Conservation (phyloP, 1,139 yeast genomes). For the Diutina scorzettiae region DNA sequence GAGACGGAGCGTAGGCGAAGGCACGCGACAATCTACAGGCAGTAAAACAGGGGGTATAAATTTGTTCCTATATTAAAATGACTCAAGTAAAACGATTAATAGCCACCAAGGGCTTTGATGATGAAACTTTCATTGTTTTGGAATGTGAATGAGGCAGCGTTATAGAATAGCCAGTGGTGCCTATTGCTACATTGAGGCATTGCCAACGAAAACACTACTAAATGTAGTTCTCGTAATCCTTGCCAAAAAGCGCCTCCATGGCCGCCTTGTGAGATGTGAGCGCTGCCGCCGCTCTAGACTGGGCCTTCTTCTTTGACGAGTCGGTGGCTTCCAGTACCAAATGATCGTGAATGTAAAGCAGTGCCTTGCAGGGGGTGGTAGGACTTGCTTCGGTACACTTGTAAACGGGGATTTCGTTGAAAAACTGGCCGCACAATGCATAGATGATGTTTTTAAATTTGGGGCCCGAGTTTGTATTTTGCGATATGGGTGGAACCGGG, state of each 20-base stretch:
- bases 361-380: slow-evolving; percentile 19
- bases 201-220: too few relatives aligned
- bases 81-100: too few relatives aligned
- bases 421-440: slow-evolving; percentile 27
- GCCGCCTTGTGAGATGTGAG: slow-evolving; percentile 24
- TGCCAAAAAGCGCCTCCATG: slow-evolving; percentile 11
- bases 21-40: too few relatives aligned
- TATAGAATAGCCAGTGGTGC: too few relatives aligned
- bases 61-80: too few relatives aligned
- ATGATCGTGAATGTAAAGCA: slow-evolving; percentile 24
- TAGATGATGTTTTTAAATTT: slow-evolving; percentile 31
- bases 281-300: slow-evolving; percentile 37
- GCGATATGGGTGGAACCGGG: slow-evolving; percentile 20
- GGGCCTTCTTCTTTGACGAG: slow-evolving; percentile 27
- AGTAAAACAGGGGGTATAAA: too few relatives aligned
- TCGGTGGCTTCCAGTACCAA: slow-evolving; percentile 29
- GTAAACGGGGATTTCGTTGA: slow-evolving; percentile 32
- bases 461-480: slow-evolving; percentile 8
- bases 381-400: slow-evolving; percentile 18
- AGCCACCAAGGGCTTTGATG: too few relatives aligned
- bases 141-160: too few relatives aligned
- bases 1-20: too few relatives aligned
- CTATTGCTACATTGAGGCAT: too few relatives aligned
- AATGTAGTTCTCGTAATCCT: neutral
- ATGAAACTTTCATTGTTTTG: too few relatives aligned